These are phyloP conservation scores for Neotropicomus parvogracilis DNA, from an alignment of 1,284 basidiomycete genomes.

Conservation along the genomic window DNA sequence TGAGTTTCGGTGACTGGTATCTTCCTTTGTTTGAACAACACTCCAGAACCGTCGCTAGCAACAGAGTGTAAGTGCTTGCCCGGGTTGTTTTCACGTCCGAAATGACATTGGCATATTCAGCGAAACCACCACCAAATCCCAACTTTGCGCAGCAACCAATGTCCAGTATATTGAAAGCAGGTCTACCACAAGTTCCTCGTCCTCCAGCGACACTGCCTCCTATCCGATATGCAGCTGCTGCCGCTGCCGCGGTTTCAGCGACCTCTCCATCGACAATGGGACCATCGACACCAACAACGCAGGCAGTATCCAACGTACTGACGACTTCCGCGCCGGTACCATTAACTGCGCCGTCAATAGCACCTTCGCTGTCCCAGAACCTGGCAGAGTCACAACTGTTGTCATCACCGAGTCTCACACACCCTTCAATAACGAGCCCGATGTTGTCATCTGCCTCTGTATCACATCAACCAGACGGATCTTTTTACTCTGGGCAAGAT, in stretches of 20 bases:
- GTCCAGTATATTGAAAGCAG: slow-evolving; percentile 74
- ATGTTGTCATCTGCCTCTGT: slow-evolving; percentile 73
- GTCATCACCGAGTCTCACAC: slow-evolving; percentile 75
- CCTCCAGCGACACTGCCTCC: slow-evolving; percentile 66
- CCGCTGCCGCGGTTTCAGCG: slow-evolving; percentile 75
- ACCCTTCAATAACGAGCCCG: slow-evolving; percentile 74
- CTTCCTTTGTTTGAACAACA: slow-evolving; percentile 5
- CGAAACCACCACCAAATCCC: slow-evolving; percentile 76
- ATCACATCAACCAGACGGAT: slow-evolving; percentile 66
- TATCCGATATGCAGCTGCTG: slow-evolving; percentile 88
- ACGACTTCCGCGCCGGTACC: slow-evolving; percentile 31
- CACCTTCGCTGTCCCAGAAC: slow-evolving; percentile 39
- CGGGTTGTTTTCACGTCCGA: slow-evolving; percentile 16
- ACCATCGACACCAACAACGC: slow-evolving; percentile 39
- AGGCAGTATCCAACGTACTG: slow-evolving; percentile 28
- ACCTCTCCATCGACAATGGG: slow-evolving; percentile 22
- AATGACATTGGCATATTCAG: slow-evolving; percentile 34
- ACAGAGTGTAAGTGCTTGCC: slow-evolving; percentile 42
- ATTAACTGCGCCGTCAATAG: slow-evolving; percentile 38
- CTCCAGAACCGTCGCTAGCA: slow-evolving; percentile 45
- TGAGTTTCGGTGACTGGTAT: slow-evolving; percentile 34
- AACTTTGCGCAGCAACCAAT: slow-evolving; percentile 81
- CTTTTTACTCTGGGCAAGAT: slow-evolving; percentile 64
- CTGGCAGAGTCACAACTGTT: slow-evolving; percentile 47
- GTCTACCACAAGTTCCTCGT: slow-evolving; percentile 52